Evolutionary conservation across 148 eudicot species (phyloP).

Genomic region (Rhododendron simsii): DNA sequence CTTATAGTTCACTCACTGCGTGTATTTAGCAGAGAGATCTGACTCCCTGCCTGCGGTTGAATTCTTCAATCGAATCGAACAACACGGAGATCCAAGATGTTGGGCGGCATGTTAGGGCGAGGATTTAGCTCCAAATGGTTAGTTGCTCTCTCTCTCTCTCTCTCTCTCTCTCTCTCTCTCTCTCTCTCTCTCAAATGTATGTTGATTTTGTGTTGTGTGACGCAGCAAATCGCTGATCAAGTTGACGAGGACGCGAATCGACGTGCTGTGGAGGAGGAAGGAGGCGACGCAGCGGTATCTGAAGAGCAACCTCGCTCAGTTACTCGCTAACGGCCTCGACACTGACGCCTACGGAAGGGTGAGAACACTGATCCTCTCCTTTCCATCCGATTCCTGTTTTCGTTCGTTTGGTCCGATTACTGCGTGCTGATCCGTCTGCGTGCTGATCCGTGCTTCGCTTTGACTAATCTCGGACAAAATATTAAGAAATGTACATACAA

Average conservation of each 20-base stretch:
- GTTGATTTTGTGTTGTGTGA: conserved; percentile 5
- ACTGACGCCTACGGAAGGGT: conserved; percentile 72
- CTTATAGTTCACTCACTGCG: neutral
- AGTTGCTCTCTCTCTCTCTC: neutral
- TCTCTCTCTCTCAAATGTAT: neutral
- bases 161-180: too few species aligned
- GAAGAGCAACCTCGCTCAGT: conserved; percentile 72
- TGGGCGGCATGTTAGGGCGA: conserved; percentile 63
- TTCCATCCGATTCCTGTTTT: neutral
- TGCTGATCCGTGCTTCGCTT: neutral
- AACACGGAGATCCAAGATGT: conserved; percentile 36
- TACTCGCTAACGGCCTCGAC: conserved; percentile 69
- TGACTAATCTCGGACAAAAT: neutral
- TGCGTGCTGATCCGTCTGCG: neutral
- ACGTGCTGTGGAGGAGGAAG: conserved; percentile 52
- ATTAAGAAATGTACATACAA: neutral
- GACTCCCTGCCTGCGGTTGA: neutral
- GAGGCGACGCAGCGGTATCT: conserved; percentile 83
- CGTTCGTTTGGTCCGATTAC: neutral
- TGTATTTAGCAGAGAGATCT: neutral
- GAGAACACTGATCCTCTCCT: neutral
- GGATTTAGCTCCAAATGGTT: conserved; percentile 67
- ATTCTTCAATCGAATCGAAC: neutral
- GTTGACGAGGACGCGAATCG: conserved; percentile 64
- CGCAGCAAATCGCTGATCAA: conserved; percentile 67